Evolutionary conservation across 306 rosid genomes (phyloP), one percentile per base, ranked within the genome.

Genomic region (Glycine soja): DNA sequence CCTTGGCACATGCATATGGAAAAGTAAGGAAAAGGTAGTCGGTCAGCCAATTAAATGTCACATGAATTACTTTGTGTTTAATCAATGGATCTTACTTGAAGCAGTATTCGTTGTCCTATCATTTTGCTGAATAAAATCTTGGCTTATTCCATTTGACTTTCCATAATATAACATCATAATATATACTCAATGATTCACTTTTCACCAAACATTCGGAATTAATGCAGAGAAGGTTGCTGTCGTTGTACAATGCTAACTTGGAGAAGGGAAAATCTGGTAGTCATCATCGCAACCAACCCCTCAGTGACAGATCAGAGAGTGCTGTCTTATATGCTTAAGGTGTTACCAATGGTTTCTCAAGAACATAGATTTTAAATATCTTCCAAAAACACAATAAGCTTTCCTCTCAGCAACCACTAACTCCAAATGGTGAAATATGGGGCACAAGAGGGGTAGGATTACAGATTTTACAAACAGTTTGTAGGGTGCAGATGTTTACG

Each of bases 141-240:
- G 30, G 54, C 8, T 45, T 45, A 45, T 42, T 59, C 58, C 69
- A 59, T 75, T 78, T 66, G 57, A 75, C 45, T 65, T 67, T 8
- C 5, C 70, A 75, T 43, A 71, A 24, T 24, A 24, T 24, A 24
- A 24, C 30, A 24, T 24, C 30, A 24, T 24, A 24, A 53, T 8
- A 4, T 38, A 72, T 0, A 4, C 47, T 53, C 30, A 45, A 24
- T 2, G 34, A 57, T 68, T 36, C 19, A 38, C 36, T 75, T 15
- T 47, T 45, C 6, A 2, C 51, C 38, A 32, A 74, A 45, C 48
- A 38, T 64, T 10, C 2, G 58, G 19, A 46, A 56, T 53, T 7
- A 11, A 54, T 75, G 58, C 95, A 92, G 95, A 89, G 78, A 63
- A 88, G 12, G 82, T 6, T 89, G 73, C 80, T 91, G 78, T 89